Conservation (phyloP, 1,139 yeast species). For the Candida sanyaensis region DNA sequence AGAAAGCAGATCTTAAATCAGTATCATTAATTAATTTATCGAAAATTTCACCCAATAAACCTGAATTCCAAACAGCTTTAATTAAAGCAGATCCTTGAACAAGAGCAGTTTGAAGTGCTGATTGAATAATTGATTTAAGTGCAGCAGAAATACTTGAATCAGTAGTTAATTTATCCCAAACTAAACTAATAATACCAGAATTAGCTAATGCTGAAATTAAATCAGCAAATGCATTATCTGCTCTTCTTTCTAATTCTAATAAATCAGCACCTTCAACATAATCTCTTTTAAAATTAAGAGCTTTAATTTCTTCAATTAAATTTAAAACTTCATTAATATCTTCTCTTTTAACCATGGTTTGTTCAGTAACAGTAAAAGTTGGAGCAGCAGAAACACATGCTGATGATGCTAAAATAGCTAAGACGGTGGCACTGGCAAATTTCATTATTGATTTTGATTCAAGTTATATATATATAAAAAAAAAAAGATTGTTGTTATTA, state of each 20-base stretch:
- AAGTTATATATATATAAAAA: too few species aligned
- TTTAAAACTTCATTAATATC: constrained; percentile 37
- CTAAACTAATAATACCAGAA: constrained; percentile 43
- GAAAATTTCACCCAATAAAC: constrained; percentile 39
- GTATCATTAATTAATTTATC: constrained; percentile 34
- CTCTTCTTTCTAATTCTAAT: constrained; percentile 37
- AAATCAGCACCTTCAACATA: constrained; percentile 28
- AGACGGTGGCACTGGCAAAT: constrained; percentile 43
- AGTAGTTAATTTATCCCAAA: constrained; percentile 39
- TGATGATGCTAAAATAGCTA: constrained; percentile 44
- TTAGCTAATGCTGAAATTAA: constrained; percentile 39
- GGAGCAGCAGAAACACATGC: constrained; percentile 47
- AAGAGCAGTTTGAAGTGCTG: constrained; percentile 36
- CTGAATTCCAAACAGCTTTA: constrained; percentile 47
- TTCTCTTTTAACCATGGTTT: constrained; percentile 36
- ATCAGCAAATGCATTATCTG: constrained; percentile 37
- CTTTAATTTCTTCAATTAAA: constrained; percentile 35
- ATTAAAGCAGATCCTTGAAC: constrained; percentile 47
- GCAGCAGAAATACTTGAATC: constrained; percentile 30
- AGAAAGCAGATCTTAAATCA: constrained; percentile 36
- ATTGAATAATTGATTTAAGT: constrained; percentile 29
- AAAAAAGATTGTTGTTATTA: background rate
- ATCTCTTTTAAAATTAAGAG: constrained; percentile 37
- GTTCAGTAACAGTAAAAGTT: constrained; percentile 20
- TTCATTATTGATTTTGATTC: constrained; percentile 36